phyloP scores from a whole-genome alignment of 2,329 filamentous ascomycete species.

The Trichoderma breve region DNA sequence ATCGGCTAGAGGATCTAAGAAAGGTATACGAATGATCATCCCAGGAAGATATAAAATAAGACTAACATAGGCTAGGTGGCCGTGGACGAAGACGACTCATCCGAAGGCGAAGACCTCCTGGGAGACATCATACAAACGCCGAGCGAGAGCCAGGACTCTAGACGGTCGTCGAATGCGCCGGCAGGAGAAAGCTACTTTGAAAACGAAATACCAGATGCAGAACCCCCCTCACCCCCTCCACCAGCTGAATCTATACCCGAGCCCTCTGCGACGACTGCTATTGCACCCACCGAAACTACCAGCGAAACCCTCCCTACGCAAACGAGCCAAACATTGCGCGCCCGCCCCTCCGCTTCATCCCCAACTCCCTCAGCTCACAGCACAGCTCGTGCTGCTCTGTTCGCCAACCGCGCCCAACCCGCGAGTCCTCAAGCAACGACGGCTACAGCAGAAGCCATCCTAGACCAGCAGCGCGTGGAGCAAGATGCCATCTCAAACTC shows the following conservation, averaged over 20 bases:
- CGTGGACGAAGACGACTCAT: conserved; percentile 40
- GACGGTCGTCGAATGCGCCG: conserved; percentile 30
- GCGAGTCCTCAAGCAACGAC: conserved; percentile 41
- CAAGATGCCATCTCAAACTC: conserved; percentile 80
- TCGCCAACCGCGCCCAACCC: conserved; percentile 40
- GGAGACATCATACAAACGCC: conserved; percentile 54
- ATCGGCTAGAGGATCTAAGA: conserved; percentile 66
- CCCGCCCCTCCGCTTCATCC: conserved; percentile 30
- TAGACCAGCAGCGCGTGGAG: conserved; percentile 74
- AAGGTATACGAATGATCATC: conserved; percentile 43
- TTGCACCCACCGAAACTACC: conserved; percentile 17
- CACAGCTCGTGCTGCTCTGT: conserved; percentile 44
- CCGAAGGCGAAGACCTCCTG: conserved; percentile 57
- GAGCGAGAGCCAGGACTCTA: conserved; percentile 51
- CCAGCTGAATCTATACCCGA: conserved; percentile 20
- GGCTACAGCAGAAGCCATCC: conserved; percentile 65
- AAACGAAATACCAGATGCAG: conserved; percentile 38
- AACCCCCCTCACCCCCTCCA: conserved; percentile 47
- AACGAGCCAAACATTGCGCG: conserved; percentile 37
- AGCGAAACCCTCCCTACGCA: conserved; percentile 30
- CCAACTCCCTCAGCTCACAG: conserved; percentile 31
- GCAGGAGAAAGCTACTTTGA: conserved; percentile 26
- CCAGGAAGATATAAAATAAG: too few species aligned
- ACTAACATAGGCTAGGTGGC: conserved; percentile 33
- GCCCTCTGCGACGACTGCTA: conserved; percentile 10